Conservation (phyloP, 768 basidiomycete species). For the Thelephora ganbajun region DNA sequence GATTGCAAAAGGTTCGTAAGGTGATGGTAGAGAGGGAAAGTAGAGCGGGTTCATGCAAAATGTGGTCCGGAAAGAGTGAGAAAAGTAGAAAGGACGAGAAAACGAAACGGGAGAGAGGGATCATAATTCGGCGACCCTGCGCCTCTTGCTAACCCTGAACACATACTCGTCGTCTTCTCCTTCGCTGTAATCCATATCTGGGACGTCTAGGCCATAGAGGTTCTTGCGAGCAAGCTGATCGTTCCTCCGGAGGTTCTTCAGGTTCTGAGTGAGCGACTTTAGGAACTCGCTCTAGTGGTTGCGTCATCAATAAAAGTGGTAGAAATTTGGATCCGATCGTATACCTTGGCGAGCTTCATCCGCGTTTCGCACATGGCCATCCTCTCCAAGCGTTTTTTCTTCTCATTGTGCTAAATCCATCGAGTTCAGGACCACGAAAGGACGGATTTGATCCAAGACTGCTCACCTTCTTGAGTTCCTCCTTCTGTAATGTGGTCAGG, state of each 20-base stretch:
- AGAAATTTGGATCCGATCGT: slow-evolving; percentile 7
- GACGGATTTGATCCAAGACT: not conserved
- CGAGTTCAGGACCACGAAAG: slow-evolving; percentile 1
- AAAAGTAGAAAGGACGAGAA: no score
- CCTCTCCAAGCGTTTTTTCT: slow-evolving; percentile 42
- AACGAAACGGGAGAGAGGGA: no score
- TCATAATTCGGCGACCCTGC: slow-evolving; percentile 1
- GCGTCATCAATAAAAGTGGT: not conserved
- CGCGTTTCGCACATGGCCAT: slow-evolving; percentile 27
- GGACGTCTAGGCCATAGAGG: slow-evolving; percentile 25
- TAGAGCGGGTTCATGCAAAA: no score
- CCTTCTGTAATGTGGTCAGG: slow-evolving; percentile 40
- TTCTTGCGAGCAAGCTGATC: slow-evolving; percentile 38
- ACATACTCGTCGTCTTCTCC: slow-evolving; percentile 44
- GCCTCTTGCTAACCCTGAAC: slow-evolving; percentile 14
- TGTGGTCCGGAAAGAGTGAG: no score
- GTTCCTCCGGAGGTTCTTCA: slow-evolving; percentile 47
- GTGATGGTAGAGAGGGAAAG: no score
- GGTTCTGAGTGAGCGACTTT: slow-evolving; percentile 40
- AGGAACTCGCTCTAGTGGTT: slow-evolving; percentile 49
- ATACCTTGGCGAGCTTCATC: slow-evolving; percentile 45
- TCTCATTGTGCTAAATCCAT: slow-evolving; percentile 39
- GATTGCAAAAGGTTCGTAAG: no score
- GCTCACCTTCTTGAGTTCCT: slow-evolving; percentile 57
- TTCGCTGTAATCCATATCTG: slow-evolving; percentile 28